phyloP scores from a whole-genome alignment of 78 protist genomes.

The Guillardia theta region DNA sequence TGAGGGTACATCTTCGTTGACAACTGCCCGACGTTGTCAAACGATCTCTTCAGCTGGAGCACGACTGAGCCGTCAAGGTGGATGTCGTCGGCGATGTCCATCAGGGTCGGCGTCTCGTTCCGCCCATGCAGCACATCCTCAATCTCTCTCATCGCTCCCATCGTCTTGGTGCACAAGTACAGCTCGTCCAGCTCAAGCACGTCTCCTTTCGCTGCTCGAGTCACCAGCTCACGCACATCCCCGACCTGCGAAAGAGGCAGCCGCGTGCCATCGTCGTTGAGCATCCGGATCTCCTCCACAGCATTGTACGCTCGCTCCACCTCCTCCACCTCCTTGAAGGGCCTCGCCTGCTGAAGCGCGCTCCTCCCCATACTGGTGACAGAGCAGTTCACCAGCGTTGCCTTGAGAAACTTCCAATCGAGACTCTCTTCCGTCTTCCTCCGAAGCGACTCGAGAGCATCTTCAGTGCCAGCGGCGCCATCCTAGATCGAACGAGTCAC shows the following conservation, averaged over 20 bases:
- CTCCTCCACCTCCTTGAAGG: background rate
- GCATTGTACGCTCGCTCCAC: background rate
- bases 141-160: background rate
- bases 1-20: background rate
- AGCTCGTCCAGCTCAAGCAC: constrained; percentile 34
- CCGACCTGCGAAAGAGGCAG: background rate
- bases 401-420: background rate
- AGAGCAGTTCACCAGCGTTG: background rate
- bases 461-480: too few relatives aligned
- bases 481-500: too few relatives aligned
- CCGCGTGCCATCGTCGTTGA: background rate
- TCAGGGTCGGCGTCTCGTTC: background rate
- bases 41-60: background rate
- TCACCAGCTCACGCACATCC: background rate
- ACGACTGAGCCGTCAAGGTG: background rate
- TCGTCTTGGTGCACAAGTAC: background rate
- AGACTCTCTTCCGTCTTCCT: background rate
- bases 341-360: background rate
- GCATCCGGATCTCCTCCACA: background rate
- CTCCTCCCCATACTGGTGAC: background rate
- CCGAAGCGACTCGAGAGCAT: background rate
- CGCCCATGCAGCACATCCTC: background rate
- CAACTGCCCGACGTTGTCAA: background rate
- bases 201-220: background rate
- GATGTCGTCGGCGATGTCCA: background rate